These are phyloP conservation scores for Kodamaea plutei DNA, from an alignment of 1,139 yeast species.

Conservation along the genomic window DNA sequence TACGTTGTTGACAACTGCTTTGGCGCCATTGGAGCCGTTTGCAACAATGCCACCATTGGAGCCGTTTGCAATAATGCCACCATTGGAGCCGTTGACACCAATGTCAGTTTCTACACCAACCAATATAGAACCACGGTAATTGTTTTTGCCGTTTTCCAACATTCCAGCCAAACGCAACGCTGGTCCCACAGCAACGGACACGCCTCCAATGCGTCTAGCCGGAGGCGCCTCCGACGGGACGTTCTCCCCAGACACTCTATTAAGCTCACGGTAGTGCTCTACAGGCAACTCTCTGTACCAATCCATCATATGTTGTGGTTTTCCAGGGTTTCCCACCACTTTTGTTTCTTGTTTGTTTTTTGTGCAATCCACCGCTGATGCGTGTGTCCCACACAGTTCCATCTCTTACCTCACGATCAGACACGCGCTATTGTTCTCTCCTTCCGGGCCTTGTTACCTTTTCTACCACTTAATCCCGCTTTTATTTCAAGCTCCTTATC, in stretches of 20 bases:
- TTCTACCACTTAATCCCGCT: no score
- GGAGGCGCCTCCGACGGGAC: slow-evolving; percentile 27
- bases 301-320: slow-evolving; percentile 6
- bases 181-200: slow-evolving; percentile 70
- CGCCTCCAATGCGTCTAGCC: slow-evolving; percentile 23
- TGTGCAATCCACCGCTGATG: no score
- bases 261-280: slow-evolving; percentile 25
- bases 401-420: no score
- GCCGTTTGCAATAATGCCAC: no score
- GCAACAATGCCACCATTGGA: not conserved
- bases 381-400: no score
- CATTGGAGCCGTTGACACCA: no score
- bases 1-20: no score
- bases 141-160: slow-evolving; percentile 37
- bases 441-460: no score
- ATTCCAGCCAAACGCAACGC: slow-evolving; percentile 63
- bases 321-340: not conserved
- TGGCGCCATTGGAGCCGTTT: not conserved
- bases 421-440: no score
- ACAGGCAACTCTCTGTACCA: slow-evolving; percentile 32
- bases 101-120: slow-evolving; percentile 48
- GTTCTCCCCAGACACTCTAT: slow-evolving; percentile 20
- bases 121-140: slow-evolving; percentile 64
- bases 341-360: no score
- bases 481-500: no score